These are phyloP conservation scores for Chrysosporium keratinophilum DNA, from an alignment of 2,329 filamentous ascomycete species.

Conservation along the genomic window DNA sequence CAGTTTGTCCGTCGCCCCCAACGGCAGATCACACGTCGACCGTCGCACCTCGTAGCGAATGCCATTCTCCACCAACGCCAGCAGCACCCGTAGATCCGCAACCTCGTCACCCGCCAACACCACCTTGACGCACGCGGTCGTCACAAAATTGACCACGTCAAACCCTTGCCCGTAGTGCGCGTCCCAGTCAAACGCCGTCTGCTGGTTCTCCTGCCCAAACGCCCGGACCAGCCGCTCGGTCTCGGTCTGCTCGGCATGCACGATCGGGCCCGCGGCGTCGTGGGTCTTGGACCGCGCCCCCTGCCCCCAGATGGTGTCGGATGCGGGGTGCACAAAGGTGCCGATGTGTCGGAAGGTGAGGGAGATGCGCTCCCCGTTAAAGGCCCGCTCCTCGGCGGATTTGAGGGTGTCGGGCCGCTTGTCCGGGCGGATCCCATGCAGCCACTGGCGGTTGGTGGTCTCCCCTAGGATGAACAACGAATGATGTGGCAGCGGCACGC, in stretches of 20 bases:
- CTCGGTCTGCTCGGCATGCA: constrained; percentile 59
- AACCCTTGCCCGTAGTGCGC: constrained; percentile 67
- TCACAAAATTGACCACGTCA: constrained; percentile 54
- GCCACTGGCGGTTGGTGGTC: constrained; percentile 71
- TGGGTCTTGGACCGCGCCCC: constrained; percentile 63
- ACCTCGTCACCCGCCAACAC: constrained; percentile 23
- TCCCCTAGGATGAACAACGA: constrained; percentile 77
- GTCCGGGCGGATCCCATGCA: constrained; percentile 86
- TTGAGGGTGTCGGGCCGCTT: constrained; percentile 63
- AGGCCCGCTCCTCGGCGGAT: constrained; percentile 58
- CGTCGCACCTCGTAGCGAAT: constrained; percentile 30
- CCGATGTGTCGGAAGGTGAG: constrained; percentile 84
- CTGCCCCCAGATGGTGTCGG: constrained; percentile 75
- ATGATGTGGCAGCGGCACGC: constrained; percentile 71
- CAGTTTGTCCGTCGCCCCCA: not conserved
- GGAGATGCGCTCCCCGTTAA: constrained; percentile 68
- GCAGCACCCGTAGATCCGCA: constrained; percentile 30
- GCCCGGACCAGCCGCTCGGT: constrained; percentile 58
- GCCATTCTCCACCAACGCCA: constrained; percentile 32
- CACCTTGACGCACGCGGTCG: constrained; percentile 23
- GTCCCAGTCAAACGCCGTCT: constrained; percentile 61
- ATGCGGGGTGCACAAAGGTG: constrained; percentile 63
- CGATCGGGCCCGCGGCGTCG: constrained; percentile 49
- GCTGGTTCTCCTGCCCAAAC: constrained; percentile 78
- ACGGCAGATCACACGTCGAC: too few relatives aligned